Evolutionary conservation across 306 rosid genomes (phyloP), one percentile per base, ranked within the genome.

Genomic region (Malus orientalis): DNA sequence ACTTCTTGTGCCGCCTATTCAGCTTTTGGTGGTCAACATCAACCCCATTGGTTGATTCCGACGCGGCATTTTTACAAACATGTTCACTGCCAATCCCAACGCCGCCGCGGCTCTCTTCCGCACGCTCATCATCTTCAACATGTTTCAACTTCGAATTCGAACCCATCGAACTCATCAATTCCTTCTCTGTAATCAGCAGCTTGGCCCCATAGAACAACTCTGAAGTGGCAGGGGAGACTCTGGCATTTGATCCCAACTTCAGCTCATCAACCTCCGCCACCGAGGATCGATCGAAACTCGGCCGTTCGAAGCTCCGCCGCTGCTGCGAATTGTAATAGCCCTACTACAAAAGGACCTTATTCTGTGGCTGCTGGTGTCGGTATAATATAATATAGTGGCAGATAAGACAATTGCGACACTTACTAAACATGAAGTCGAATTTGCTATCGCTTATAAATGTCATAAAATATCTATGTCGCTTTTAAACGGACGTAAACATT

Each of bases 191-290:
- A 71, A 95, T 82, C 45, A 90, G 73, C 76, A 95, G 67, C 80
- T 90, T 90, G 27, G 98, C 97, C 13, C 98, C 97, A 23, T 90
- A 95, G 85, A 95, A 95, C 79, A 95, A 82, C 82, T 92, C 97
- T 0, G 87, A 83, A 14, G 93, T 89, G 2, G 93, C 90, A 19
- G 98, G 98, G 55, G 98, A 91, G 40, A 91, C 97, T 87, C 91
- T 89, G 5, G 96, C 96, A 72, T 88, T 88, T 3, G 92, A 85
- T n/a, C 87, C 81, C 76, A 79, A 67, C 82, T 90, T 94, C 81
- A 94, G 74, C 42, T 90, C 97, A 79, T 94, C 96, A 40, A 87
- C 82, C 74, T 91, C 94, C 3, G 87, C 84, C 32, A 80, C 74
- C 8, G 78, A 78, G 4, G 97, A 82, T 22, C 89, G 84, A 82